Conservation (phyloP, 2,329 filamentous ascomycete species). For the Bipolaris bicolor region DNA sequence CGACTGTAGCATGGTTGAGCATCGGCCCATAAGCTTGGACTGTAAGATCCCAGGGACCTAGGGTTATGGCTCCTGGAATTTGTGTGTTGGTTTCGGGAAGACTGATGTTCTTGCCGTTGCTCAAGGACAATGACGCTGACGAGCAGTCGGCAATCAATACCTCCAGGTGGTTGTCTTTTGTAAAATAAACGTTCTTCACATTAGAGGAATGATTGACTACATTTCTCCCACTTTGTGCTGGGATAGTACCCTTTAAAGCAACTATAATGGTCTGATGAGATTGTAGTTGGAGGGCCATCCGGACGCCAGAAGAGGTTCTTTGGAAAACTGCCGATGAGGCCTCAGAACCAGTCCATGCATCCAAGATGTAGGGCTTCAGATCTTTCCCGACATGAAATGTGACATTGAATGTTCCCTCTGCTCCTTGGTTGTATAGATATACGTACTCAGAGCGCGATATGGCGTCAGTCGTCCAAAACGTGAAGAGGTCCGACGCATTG, state of each 20-base stretch:
- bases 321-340: background rate
- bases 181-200: background rate
- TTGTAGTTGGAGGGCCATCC: background rate
- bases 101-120: background rate
- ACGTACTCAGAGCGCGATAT: background rate
- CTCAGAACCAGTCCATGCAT: background rate
- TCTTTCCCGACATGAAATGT: background rate
- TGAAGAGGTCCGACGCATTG: background rate
- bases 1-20: background rate
- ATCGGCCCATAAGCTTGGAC: background rate
- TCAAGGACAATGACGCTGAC: background rate
- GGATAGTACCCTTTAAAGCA: background rate
- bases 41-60: background rate
- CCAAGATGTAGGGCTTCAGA: background rate
- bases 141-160: background rate
- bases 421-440: background rate
- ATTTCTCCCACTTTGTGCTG: background rate
- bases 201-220: background rate
- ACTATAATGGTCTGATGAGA: background rate
- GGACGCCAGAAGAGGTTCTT: background rate
- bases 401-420: background rate
- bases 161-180: background rate
- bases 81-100: background rate
- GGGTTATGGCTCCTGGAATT: background rate
- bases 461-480: background rate